phyloP scores from a whole-genome alignment of 371 early-diverging fungal species.

The Zychaea mexicana region DNA sequence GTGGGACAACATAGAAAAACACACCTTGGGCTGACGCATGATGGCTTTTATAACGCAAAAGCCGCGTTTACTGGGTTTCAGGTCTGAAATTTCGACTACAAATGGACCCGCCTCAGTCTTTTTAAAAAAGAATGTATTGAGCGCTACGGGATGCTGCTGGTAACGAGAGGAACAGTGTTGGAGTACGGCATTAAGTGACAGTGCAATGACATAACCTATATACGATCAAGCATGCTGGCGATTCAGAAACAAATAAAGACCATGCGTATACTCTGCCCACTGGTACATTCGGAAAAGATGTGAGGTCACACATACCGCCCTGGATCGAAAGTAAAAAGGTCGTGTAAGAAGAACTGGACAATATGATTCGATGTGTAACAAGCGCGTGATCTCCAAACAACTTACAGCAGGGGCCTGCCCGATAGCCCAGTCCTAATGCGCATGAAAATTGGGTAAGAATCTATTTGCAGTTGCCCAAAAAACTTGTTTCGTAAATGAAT shows the following conservation, averaged over 20 bases:
- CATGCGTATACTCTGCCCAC: too few species aligned
- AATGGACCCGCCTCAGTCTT: slow-evolving; percentile 28
- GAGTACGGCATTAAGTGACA: slow-evolving; percentile 30
- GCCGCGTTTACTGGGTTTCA: slow-evolving; percentile 40
- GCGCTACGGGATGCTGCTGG: slow-evolving; percentile 38
- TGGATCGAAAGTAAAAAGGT: slow-evolving; percentile 5
- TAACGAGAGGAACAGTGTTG: slow-evolving; percentile 24
- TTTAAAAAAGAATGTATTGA: slow-evolving; percentile 42
- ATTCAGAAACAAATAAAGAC: too few species aligned
- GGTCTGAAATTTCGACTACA: slow-evolving; percentile 35
- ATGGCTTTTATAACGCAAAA: slow-evolving; percentile 32
- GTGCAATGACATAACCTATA: slow-evolving; percentile 38
- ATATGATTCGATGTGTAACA: not conserved
- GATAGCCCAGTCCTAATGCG: slow-evolving; percentile 29
- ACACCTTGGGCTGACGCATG: slow-evolving; percentile 34
- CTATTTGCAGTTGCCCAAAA: not conserved
- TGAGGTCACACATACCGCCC: too few species aligned
- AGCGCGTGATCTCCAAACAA: too few species aligned
- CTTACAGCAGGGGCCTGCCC: slow-evolving; percentile 47
- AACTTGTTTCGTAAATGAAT: not conserved
- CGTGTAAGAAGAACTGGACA: not conserved
- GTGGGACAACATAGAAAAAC: not conserved
- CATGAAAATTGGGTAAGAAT: not conserved
- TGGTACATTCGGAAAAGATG: too few species aligned
- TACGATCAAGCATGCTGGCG: too few species aligned